A percentile compares a stretch with the other conserved stretches of the same genome.
Conservation (phyloP, 2,329 filamentous ascomycete species). For the Phaeomoniella chlamydospora region DNA sequence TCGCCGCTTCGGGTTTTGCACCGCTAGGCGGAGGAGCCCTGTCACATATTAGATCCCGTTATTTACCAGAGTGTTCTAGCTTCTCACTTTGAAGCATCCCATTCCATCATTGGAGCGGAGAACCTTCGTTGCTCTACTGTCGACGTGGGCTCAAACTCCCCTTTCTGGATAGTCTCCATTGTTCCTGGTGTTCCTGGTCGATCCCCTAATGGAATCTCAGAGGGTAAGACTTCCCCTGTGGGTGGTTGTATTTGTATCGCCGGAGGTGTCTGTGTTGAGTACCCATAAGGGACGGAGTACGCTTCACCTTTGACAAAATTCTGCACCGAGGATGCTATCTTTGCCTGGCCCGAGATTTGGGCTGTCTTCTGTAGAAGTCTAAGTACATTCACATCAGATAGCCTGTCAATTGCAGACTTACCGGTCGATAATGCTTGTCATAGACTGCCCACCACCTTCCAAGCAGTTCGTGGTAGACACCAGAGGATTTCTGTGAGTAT, state of each 20-base stretch:
- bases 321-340: slow-evolving; percentile 8
- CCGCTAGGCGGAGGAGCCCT: slow-evolving; percentile 48
- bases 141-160: slow-evolving; percentile 25
- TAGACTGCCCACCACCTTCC: slow-evolving; percentile 91
- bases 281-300: background rate
- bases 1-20: slow-evolving; percentile 70
- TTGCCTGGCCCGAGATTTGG: slow-evolving; percentile 2
- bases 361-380: slow-evolving; percentile 3
- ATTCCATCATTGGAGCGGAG: slow-evolving; percentile 43
- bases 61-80: no score
- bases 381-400: background rate
- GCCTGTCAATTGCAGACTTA: slow-evolving; percentile 6
- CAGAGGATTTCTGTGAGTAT: slow-evolving; percentile 34
- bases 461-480: slow-evolving; percentile 69
- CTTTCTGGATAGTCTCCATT: slow-evolving; percentile 19
- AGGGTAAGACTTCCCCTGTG: slow-evolving; percentile 3
- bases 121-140: slow-evolving; percentile 34
- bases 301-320: slow-evolving; percentile 17
- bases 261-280: slow-evolving; percentile 4
- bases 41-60: slow-evolving; percentile 11
- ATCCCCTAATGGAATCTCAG: slow-evolving; percentile 21
- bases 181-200: slow-evolving; percentile 26
- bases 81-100: slow-evolving; percentile 47
- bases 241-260: slow-evolving; percentile 5
- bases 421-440: slow-evolving; percentile 60